Conservation (phyloP, 106 monocot species). For the Dactylorhiza incarnata region DNA sequence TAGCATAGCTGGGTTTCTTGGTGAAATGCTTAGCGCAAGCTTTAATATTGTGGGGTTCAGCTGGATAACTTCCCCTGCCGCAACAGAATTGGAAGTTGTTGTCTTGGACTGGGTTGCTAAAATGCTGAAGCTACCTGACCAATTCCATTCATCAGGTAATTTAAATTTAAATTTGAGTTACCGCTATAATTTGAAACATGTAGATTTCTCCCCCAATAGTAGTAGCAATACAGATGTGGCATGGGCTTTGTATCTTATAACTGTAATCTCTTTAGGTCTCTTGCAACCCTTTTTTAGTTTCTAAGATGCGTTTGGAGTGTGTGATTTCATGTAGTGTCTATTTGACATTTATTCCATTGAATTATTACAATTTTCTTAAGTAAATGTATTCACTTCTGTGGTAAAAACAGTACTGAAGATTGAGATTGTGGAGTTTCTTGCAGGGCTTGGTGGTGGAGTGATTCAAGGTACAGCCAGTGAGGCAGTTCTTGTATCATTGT, state of each 20-base stretch:
- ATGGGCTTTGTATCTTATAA: neutral
- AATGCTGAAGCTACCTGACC: constrained; percentile 59
- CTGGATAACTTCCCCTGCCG: constrained; percentile 82
- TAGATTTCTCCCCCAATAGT: neutral
- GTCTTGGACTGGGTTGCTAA: constrained; percentile 95
- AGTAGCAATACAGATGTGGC: neutral
- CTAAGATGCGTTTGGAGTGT: neutral
- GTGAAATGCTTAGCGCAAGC: constrained; percentile 84
- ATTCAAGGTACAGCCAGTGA: constrained; percentile 86
- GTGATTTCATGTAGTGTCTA: neutral
- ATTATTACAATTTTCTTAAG: neutral
- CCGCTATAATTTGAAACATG: neutral
- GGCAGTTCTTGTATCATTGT: constrained; percentile 63
- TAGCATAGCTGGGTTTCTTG: constrained; percentile 83
- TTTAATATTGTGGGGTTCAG: constrained; percentile 80
- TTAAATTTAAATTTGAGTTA: neutral
- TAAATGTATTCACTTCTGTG: neutral
- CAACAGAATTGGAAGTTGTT: constrained; percentile 89
- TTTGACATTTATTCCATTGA: neutral
- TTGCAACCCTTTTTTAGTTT: too few relatives aligned
- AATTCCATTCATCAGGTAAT: constrained; percentile 68
- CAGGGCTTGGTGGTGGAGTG: constrained; percentile 72
- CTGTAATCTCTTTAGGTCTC: neutral
- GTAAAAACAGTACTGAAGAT: neutral
- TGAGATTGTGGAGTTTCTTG: constrained; percentile 9